Evolutionary conservation across 2,329 filamentous ascomycete species (phyloP).

Genomic region (Pestalotiopsis sp.): DNA sequence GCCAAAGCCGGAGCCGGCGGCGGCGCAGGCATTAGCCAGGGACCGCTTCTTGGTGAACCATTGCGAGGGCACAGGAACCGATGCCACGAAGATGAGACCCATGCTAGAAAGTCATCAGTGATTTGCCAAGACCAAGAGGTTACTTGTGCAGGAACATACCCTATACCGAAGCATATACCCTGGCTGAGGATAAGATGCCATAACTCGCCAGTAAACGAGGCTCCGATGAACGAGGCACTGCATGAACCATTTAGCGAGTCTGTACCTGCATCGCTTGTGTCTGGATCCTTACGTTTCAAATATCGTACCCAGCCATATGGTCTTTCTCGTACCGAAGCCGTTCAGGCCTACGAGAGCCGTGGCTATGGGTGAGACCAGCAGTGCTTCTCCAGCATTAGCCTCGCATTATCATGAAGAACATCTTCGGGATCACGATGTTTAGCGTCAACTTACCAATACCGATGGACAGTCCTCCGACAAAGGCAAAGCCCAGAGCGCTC

Average conservation of each 20-base stretch:
- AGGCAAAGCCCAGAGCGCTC: constrained; percentile 69
- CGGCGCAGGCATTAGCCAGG: constrained; percentile 68
- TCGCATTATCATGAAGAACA: too few species aligned
- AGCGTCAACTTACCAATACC: constrained; percentile 42
- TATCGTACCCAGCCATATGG: constrained; percentile 64
- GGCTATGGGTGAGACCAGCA: constrained; percentile 69
- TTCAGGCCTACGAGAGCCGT: constrained; percentile 55
- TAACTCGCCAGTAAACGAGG: constrained; percentile 67
- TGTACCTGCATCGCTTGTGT: neutral
- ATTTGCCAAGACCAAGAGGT: neutral
- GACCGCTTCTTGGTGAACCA: constrained; percentile 73
- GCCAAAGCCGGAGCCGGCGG: constrained; percentile 74
- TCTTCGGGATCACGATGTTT: too few species aligned
- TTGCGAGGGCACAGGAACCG: constrained; percentile 68
- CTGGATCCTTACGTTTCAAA: constrained; percentile 55
- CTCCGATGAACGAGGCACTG: constrained; percentile 63
- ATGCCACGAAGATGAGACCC: constrained; percentile 74
- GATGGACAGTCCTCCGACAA: constrained; percentile 73
- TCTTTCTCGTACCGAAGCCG: constrained; percentile 64
- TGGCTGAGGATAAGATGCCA: constrained; percentile 80
- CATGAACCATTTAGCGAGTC: neutral
- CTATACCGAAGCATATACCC: constrained; percentile 75
- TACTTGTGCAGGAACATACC: constrained; percentile 30
- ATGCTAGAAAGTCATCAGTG: constrained; percentile 40
- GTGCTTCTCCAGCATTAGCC: constrained; percentile 40